Conservation (phyloP, 2,329 filamentous ascomycete genomes). For the Phialophora expanda region DNA sequence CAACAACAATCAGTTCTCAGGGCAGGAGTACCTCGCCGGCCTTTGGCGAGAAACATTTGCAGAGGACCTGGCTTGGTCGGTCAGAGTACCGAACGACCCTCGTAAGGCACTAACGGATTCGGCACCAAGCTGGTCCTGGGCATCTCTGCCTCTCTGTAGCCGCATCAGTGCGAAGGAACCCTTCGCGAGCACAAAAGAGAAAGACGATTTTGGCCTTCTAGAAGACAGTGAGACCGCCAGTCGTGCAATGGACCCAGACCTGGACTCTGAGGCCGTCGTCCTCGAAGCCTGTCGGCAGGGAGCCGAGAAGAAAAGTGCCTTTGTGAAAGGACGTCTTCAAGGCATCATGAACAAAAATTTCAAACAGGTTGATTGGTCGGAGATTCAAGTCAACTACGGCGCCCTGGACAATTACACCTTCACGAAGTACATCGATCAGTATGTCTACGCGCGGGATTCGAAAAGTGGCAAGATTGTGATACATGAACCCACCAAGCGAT, state of each 20-base stretch:
- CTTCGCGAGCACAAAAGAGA: not conserved
- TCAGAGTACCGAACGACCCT: not conserved
- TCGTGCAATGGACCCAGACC: not conserved
- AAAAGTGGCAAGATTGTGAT: slow-evolving; percentile 5
- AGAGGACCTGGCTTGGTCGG: slow-evolving; percentile 12
- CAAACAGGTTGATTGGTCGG: slow-evolving; percentile 3
- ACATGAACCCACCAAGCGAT: slow-evolving; percentile 9
- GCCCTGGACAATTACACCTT: not conserved
- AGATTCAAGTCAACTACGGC: not conserved
- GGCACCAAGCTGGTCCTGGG: slow-evolving; percentile 17
- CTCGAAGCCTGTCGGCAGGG: slow-evolving; percentile 11
- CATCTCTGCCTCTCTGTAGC: slow-evolving; percentile 7
- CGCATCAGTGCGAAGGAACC: not conserved
- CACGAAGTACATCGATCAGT: slow-evolving; percentile 3
- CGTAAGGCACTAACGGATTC: not conserved
- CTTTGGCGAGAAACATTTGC: slow-evolving; percentile 14
- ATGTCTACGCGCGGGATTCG: slow-evolving; percentile 9
- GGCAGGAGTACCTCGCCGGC: slow-evolving; percentile 16
- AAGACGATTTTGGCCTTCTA: not conserved
- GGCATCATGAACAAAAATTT: slow-evolving; percentile 1
- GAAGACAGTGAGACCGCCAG: not conserved
- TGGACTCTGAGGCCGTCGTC: not conserved
- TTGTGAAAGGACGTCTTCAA: slow-evolving; percentile 5
- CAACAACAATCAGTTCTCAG: not conserved
- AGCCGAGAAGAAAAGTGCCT: slow-evolving; percentile 8